Conservation (phyloP, 1,139 yeast species). For the Kluyveromyces sp. region DNA sequence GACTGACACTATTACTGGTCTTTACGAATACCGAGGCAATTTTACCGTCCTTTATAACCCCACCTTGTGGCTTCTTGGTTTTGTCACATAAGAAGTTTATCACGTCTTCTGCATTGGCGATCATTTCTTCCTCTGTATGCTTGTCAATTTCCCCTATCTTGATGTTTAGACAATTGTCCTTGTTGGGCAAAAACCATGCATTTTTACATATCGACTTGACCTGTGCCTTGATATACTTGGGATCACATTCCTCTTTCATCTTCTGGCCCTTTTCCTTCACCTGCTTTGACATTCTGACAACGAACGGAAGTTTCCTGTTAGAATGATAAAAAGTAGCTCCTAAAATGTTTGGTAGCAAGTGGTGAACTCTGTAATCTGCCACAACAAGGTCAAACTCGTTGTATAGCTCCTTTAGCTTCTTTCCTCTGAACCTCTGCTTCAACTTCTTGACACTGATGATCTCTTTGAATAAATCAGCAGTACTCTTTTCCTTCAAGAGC, state of each 20-base stretch:
- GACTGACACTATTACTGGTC: constrained; percentile 56
- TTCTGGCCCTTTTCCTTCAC: constrained; percentile 31
- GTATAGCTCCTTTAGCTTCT: constrained; percentile 40
- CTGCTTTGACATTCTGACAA: constrained; percentile 57
- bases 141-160: constrained; percentile 48
- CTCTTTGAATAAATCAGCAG: constrained; percentile 52
- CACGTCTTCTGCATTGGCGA: constrained; percentile 50
- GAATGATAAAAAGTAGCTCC: constrained; percentile 53
- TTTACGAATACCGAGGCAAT: constrained; percentile 50
- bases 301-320: constrained; percentile 52
- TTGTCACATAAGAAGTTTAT: constrained; percentile 43
- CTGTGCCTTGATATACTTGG: constrained; percentile 53
- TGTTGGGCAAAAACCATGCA: constrained; percentile 51
- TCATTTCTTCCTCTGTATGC: constrained; percentile 35
- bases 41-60: constrained; percentile 38
- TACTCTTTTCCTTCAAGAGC: constrained; percentile 38
- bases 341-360: constrained; percentile 46
- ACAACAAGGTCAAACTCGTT: constrained; percentile 59
- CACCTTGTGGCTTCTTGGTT: constrained; percentile 50
- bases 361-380: constrained; percentile 58
- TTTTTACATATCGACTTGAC: constrained; percentile 53
- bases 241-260: constrained; percentile 35
- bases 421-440: constrained; percentile 39
- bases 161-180: constrained; percentile 36
- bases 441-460: constrained; percentile 51